Evolutionary conservation across 1,284 basidiomycete species (phyloP), one percentile per base, ranked within the genome.

Genomic region (Mycosarcoma mackinlayi): DNA sequence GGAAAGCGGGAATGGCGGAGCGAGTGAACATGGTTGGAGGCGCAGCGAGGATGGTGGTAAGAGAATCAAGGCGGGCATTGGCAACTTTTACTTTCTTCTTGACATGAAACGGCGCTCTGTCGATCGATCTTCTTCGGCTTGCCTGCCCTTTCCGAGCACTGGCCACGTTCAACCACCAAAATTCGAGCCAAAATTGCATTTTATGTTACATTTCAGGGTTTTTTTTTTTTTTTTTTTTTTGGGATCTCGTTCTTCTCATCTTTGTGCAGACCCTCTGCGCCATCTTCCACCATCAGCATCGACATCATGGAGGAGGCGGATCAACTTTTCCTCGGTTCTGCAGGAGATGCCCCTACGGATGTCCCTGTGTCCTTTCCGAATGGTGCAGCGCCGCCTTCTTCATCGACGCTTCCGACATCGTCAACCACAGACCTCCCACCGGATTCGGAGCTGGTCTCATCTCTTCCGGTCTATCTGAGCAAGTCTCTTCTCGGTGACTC

Each of bases 401-500:
- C 46, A 10, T 18, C 52, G 10, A 60, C 56, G 6, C 48, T 70
- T 6, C 61, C 57, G 13, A 55, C 56, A 4, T 64, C 61, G 1
- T 48, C 61, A 3, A 30, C 57, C 4, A 45, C 53, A 4, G 47
- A 66, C 21, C 59, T 66, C n/a, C 68, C 68, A 44, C 68, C 68
- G 14, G 68, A 71, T 14, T 71, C 68, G 19, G 62, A 69, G 34
- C 58, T 78, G 24, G 71, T 78, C n/a, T 74, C 76, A 10, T 77
- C 78, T 2, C 49, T 81, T n/a, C 80, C 80, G 16, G 74, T 82
- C 52, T 82, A 78, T 40, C 68, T 81, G 13, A 75, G 72, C 50
- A 60, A 60, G 39, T 78, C 78, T 4, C 55, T 79, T 27, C 67
- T 73, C n/a, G 52, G 57, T 31, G 47, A 61, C 4, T 68, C 76